A percentile compares a stretch with the other conserved stretches of the same genome.
These are phyloP conservation scores for Tinospora cordifolia DNA, from an alignment of 164 flowering plant species.

Conservation along the genomic window DNA sequence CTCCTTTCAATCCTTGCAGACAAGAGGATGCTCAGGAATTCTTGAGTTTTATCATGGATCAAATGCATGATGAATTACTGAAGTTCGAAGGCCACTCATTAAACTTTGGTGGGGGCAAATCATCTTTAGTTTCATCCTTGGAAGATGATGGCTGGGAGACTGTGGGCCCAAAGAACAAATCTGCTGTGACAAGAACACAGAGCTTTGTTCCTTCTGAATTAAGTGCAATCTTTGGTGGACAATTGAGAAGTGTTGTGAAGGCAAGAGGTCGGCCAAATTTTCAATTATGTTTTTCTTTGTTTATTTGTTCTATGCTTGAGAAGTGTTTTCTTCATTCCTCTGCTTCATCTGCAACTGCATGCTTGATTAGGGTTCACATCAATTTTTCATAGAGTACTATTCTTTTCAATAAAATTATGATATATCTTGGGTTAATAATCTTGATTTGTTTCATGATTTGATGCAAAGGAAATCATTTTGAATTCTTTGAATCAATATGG, in stretches of 20 bases:
- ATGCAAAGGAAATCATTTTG: too few species aligned
- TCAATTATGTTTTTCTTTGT: background rate
- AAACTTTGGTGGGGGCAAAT: conserved; percentile 24
- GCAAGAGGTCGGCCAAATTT: conserved; percentile 52
- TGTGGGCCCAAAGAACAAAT: conserved; percentile 91
- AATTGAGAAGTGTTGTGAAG: conserved; percentile 80
- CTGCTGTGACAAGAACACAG: conserved; percentile 91
- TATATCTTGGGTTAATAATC: background rate
- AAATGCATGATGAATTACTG: conserved; percentile 86
- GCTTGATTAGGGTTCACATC: background rate
- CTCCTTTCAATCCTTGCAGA: conserved; percentile 30
- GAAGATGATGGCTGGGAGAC: conserved; percentile 99
- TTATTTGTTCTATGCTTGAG: background rate
- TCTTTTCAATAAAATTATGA: background rate
- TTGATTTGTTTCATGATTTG: background rate
- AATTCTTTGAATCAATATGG: too few species aligned
- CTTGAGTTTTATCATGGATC: conserved; percentile 80
- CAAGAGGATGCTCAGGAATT: conserved; percentile 99
- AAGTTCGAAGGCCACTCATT: conserved; percentile 57
- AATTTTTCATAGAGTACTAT: background rate
- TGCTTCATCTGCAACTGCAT: background rate
- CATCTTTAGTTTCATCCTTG: conserved; percentile 45
- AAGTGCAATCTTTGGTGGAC: conserved; percentile 88
- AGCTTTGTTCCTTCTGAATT: conserved; percentile 72
- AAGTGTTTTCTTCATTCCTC: background rate